Evolutionary conservation across 371 early-diverging fungal species (phyloP), one percentile per base, ranked within the genome.

Genomic region (Lichtheimia ornata): DNA sequence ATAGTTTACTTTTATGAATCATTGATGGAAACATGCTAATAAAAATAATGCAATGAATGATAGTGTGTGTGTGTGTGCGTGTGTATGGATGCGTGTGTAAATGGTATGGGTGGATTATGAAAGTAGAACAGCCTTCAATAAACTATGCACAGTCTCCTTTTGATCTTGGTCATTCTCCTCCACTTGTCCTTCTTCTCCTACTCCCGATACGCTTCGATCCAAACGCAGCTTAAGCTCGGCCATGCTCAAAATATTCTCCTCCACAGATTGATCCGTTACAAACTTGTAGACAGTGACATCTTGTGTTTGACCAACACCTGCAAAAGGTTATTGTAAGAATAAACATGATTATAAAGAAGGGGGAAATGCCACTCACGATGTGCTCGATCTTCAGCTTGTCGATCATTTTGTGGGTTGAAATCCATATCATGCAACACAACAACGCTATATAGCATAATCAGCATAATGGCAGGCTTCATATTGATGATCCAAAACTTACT

Each of bases 391-490:
- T 94, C 93, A 0, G 96, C 97, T 77, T 98, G 98, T 30, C 88
- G 84, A 72, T 97, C 98, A 70, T 96, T 97, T 63, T 95, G 96
- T 1, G 99, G 98, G 67, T 97, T 98, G 72, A 91, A 95, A 59
- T 97, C 99, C 50, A 91, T 73, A 65, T 97, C 97, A 70, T 91
- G 91, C 57, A 97, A 75, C 43, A 98, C 86, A 14, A 98, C 96
- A 13, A 90, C 86, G 61, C 77, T 79, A 61, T 2, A 47, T 11
- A 51, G 41, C 22, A 27, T 3, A 30, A 43, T 35, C 18, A 9
- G 6, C 14, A n/a, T 35, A 20, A 42, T 27, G 49, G 13, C 18
- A n/a, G 17, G 13, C 54, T 43, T 17, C 53, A 20, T 42, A 15
- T 24, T 25, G 4, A 1, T 1, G 27, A 25, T 43, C 15, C 24